Conservation (phyloP, 2,329 filamentous ascomycete genomes). For the Cladosporium velox region DNA sequence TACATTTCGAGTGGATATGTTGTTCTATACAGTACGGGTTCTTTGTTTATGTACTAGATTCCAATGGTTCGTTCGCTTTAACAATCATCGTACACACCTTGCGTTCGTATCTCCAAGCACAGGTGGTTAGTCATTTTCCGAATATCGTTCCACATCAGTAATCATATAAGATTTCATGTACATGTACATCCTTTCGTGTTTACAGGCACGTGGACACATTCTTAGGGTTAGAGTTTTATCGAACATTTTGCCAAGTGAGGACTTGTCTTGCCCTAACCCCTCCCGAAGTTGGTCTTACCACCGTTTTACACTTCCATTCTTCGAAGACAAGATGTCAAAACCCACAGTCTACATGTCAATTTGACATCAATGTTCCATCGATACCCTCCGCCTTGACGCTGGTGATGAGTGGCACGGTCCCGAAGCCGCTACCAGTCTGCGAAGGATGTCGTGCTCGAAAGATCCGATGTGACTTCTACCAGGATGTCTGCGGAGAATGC, state of each 20-base stretch:
- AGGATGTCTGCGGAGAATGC: conserved; percentile 23
- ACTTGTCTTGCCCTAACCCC: conserved; percentile 4
- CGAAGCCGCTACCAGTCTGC: conserved; percentile 23
- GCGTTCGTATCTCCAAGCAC: neutral
- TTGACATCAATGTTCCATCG: neutral
- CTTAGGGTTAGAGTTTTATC: neutral
- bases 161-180: neutral
- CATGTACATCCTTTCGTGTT: neutral
- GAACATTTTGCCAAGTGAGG: neutral
- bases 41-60: neutral
- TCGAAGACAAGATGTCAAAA: neutral
- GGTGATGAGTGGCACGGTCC: conserved; percentile 12
- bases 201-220: neutral
- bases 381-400: neutral
- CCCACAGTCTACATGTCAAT: neutral
- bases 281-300: neutral
- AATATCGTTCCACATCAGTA: neutral
- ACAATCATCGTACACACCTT: neutral
- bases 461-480: conserved; percentile 23
- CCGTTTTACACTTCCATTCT: neutral
- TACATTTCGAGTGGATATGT: neutral
- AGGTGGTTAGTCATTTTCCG: neutral
- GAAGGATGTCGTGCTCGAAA: conserved; percentile 25
- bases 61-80: neutral
- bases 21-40: neutral